Evolutionary conservation across 345 rosid genomes (phyloP).

Genomic region (Cardamine occulta): DNA sequence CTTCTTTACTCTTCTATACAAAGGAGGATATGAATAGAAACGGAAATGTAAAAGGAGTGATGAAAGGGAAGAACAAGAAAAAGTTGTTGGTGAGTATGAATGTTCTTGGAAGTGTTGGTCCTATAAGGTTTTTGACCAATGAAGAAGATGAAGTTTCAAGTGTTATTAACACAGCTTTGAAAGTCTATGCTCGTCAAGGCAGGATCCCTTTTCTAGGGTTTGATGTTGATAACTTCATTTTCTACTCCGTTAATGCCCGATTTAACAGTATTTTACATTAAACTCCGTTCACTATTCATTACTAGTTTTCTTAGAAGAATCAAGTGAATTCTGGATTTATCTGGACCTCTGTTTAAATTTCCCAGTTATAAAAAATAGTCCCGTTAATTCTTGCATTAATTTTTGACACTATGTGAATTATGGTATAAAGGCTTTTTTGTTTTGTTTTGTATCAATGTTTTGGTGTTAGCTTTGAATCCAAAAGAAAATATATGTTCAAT

Average conservation of each 20-base stretch:
- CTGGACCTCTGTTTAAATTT: not conserved
- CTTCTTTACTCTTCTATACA: not conserved
- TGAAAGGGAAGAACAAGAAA: conserved; percentile 45
- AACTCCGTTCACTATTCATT: not conserved
- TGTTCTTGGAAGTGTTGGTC: conserved; percentile 82
- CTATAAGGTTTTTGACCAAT: conserved; percentile 66
- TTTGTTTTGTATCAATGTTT: not conserved
- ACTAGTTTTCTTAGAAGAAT: not conserved
- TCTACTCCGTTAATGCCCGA: conserved; percentile 48
- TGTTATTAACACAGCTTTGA: conserved; percentile 65
- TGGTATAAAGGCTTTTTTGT: not conserved
- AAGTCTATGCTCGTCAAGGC: conserved; percentile 78
- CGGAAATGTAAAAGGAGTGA: conserved; percentile 14
- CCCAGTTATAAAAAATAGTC: not conserved
- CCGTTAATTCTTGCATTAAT: no score
- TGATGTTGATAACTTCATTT: conserved; percentile 54
- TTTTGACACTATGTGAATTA: not conserved
- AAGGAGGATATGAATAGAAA: not conserved
- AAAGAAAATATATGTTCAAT: conserved; percentile 35
- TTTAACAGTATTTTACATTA: conserved; percentile 45
- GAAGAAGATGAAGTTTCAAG: conserved; percentile 60
- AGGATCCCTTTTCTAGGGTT: conserved; percentile 78
- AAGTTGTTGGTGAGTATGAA: conserved; percentile 62
- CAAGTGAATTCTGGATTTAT: not conserved
- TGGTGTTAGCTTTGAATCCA: conserved; percentile 32